phyloP scores from a whole-genome alignment of 2,329 filamentous ascomycete genomes.

The Colletotrichum cuscutae region DNA sequence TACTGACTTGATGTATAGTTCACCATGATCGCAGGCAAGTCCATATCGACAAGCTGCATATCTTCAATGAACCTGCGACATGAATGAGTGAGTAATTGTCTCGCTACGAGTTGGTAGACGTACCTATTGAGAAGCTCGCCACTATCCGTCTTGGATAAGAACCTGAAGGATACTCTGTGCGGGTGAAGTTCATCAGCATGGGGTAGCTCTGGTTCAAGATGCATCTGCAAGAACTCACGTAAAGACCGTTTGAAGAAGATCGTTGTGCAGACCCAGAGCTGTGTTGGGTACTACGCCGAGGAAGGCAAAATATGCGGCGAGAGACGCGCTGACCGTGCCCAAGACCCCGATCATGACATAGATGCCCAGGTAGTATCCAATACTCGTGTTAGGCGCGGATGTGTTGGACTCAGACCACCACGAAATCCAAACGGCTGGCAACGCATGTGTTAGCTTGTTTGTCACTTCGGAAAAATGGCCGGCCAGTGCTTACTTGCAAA shows the following conservation, averaged over 20 bases:
- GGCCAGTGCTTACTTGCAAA: constrained; percentile 21
- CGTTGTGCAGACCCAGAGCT: constrained; percentile 13
- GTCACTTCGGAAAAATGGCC: too few relatives aligned
- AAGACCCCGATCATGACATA: constrained; percentile 15
- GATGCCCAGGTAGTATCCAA: constrained; percentile 20
- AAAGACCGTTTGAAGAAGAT: constrained; percentile 18
- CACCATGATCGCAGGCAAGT: constrained; percentile 12
- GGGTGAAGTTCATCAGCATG: background rate
- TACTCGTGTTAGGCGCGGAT: background rate
- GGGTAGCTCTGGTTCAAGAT: background rate
- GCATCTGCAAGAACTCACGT: background rate
- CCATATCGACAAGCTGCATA: constrained; percentile 30
- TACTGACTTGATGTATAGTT: constrained; percentile 28
- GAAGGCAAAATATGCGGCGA: constrained; percentile 26
- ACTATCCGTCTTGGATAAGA: constrained; percentile 9
- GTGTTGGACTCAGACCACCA: constrained; percentile 29
- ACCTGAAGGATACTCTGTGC: background rate
- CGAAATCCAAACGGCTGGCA: constrained; percentile 25
- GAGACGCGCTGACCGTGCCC: background rate
- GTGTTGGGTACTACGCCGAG: constrained; percentile 23
- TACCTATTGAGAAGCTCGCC: constrained; percentile 20
- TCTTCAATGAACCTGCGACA: constrained; percentile 18
- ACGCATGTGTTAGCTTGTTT: background rate
- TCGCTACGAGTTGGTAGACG: too few relatives aligned
- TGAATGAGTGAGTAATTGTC: too few relatives aligned